phyloP scores from a whole-genome alignment of 2,329 filamentous ascomycete genomes.

The Botrytis medusae region DNA sequence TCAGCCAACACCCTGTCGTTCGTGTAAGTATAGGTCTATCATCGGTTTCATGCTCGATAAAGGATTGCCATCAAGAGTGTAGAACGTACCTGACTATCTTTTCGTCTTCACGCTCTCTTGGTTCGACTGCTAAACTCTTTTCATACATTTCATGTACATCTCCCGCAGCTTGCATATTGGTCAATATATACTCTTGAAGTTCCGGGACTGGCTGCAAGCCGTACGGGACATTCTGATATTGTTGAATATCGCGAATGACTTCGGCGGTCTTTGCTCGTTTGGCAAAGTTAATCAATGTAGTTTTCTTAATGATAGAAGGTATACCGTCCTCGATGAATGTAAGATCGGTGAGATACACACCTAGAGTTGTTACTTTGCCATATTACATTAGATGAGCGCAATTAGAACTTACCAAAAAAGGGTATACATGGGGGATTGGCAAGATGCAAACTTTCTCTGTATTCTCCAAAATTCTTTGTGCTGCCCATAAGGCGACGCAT shows the following conservation, averaged over 20 bases:
- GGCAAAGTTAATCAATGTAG: conserved; percentile 95
- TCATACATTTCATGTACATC: conserved; percentile 99
- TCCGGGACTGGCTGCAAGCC: conserved; percentile 84
- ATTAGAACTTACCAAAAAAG: conserved; percentile 74
- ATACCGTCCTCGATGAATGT: conserved; percentile 99
- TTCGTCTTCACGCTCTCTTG: conserved; percentile 94
- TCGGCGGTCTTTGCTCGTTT: conserved; percentile 98
- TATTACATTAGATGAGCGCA: conserved; percentile 3
- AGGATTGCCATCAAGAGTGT: conserved; percentile 4
- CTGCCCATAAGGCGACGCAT: conserved; percentile 96
- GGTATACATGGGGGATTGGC: conserved; percentile 97
- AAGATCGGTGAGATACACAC: conserved; percentile 93
- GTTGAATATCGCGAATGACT: conserved; percentile 96
- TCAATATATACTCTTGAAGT: conserved; percentile 93
- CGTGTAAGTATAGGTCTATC: conserved; percentile 34
- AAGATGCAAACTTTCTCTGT: conserved; percentile 86
- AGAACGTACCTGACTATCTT: conserved; percentile 83
- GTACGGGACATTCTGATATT: conserved; percentile 98
- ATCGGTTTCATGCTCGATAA: conserved; percentile 6
- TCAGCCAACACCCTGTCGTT: conserved; percentile 56
- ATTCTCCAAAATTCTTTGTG: conserved; percentile 97
- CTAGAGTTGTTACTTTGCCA: conserved; percentile 46
- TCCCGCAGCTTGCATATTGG: conserved; percentile 91
- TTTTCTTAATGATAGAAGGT: conserved; percentile 92
- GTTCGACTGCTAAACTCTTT: conserved; percentile 89